Base-by-base conservation (phyloP, 1,284 basidiomycete species). In the Singerocomus inundabilis region DNA sequence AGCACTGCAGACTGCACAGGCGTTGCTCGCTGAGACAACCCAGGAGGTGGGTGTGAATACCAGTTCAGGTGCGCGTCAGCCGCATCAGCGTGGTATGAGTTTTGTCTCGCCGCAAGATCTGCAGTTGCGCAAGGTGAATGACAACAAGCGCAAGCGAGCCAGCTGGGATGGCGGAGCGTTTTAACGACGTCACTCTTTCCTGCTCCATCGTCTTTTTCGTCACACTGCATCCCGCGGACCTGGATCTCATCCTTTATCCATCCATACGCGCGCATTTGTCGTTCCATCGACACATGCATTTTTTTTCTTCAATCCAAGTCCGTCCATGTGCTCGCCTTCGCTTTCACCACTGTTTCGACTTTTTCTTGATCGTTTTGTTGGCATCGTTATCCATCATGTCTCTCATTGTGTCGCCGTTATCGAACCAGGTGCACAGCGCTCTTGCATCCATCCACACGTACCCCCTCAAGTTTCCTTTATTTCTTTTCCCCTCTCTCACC, bases 131-230 rank as follows among this genome's bases (percentile, higher is more conserved):
- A 75, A 73, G 57, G 69, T 65, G 4, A 77, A 58, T 48, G 80
- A 80, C 51, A 81, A 82, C 60, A 86, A 86, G 71, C 72, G 84
- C 59, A 88, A 88, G 74, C 75, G 85, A 62, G 80, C 80, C 36
- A 88, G 85, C 63, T 88, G 86, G 85, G 86, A 88, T 64, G 84
- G 85, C 6, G 73, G 72, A 24, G 62, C 60, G 43, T 66, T 68
- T 31, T 69, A 37, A 56, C 11, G 6, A 12, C 21, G 32, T 42
- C 30, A 28, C 25, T 18, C 26, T 12, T 41, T 7, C 8, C 24
- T 6, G 25, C 16, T 4, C 16, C 13, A 3, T 26, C 16, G 29
- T 28, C 6, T 38, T 29, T 18, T 41, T 21, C 32, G 24, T 49
- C 24, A 35, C 25, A 9, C 16, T 38, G 28, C 43, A 45, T 57